phyloP scores from a whole-genome alignment of 257 asterid species.

The Capsicum pubescens region DNA sequence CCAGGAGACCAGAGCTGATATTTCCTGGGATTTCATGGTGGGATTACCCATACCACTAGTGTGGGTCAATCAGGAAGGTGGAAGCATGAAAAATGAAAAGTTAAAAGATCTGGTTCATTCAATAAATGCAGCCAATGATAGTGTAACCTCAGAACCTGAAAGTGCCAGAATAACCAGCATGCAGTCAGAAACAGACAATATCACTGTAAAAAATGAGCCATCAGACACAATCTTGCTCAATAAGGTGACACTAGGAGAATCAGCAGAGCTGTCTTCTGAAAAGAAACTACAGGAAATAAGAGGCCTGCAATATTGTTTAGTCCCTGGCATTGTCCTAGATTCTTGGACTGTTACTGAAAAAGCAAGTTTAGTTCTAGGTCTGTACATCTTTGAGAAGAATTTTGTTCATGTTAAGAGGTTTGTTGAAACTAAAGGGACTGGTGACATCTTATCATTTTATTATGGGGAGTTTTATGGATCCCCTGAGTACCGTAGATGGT shows the following conservation, averaged over 20 bases:
- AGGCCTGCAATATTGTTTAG: constrained; percentile 37
- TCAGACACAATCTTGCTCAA: constrained; percentile 27
- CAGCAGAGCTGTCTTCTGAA: constrained; percentile 20
- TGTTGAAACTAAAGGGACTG: constrained; percentile 54
- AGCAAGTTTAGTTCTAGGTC: constrained; percentile 58
- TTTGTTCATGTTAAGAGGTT: constrained; percentile 59
- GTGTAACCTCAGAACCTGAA: constrained; percentile 25
- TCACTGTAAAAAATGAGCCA: constrained; percentile 21
- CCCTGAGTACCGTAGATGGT: constrained; percentile 63
- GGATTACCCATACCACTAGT: constrained; percentile 53
- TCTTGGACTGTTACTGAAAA: constrained; percentile 62
- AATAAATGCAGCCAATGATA: constrained; percentile 25
- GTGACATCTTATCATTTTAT: constrained; percentile 58
- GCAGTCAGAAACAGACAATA: constrained; percentile 34
- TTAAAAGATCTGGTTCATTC: constrained; percentile 25
- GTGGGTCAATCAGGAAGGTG: constrained; percentile 37
- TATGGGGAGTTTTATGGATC: constrained; percentile 67
- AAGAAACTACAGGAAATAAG: constrained; percentile 33
- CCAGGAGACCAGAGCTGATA: constrained; percentile 27
- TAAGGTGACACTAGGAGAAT: constrained; percentile 37
- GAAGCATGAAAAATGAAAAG: constrained; percentile 26
- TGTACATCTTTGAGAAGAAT: constrained; percentile 68
- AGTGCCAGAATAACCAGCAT: constrained; percentile 15
- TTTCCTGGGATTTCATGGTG: constrained; percentile 29
- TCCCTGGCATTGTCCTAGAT: constrained; percentile 52